Percentiles rank a stretch among this genome's conserved stretches.
phyloP scores from a whole-genome alignment of 2,329 filamentous ascomycete species.

The Epichloe hybrida region DNA sequence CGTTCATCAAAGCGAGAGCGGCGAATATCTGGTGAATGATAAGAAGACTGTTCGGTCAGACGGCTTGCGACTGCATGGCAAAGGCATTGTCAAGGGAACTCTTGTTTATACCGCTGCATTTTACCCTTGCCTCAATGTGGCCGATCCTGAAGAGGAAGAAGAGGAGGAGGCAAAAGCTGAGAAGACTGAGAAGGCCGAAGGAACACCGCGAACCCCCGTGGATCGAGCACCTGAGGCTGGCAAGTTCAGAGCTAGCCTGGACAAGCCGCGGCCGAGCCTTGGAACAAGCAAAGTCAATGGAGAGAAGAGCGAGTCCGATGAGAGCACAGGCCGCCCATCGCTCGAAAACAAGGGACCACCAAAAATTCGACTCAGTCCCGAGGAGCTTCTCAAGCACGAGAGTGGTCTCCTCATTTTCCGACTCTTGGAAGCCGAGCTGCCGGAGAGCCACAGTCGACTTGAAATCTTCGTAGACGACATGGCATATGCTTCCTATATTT shows the following conservation, averaged over 20 bases:
- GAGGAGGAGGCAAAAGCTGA: conserved; percentile 30
- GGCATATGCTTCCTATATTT: conserved; percentile 78
- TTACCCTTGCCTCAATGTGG: conserved; percentile 76
- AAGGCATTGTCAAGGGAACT: conserved; percentile 61
- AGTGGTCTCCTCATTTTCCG: conserved; percentile 91
- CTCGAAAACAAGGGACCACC: conserved; percentile 42
- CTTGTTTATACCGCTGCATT: conserved; percentile 78
- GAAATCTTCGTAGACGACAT: conserved; percentile 92
- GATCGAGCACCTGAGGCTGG: conserved; percentile 22
- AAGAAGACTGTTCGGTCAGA: conserved; percentile 54
- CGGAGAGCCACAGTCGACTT: conserved; percentile 60
- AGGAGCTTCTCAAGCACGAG: conserved; percentile 76
- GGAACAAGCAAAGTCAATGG: conserved; percentile 3
- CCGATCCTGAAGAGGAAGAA: conserved; percentile 80
- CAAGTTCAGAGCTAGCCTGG: conserved; percentile 28
- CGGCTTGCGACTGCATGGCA: conserved; percentile 60
- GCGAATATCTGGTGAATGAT: conserved; percentile 70
- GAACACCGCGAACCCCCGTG: conserved; percentile 5
- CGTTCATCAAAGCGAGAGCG: conserved; percentile 61
- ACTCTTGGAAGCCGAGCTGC: conserved; percentile 76
- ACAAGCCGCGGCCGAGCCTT: conserved; percentile 9
- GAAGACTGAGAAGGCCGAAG: conserved; percentile 3
- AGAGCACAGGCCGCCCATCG: conserved; percentile 19
- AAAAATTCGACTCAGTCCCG: conserved; percentile 63
- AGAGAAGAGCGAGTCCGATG: conserved; percentile 15